Percentiles rank a stretch among this genome's conserved stretches.
Conservation (phyloP, 768 basidiomycete species). For the Phanerochaete sordida region DNA sequence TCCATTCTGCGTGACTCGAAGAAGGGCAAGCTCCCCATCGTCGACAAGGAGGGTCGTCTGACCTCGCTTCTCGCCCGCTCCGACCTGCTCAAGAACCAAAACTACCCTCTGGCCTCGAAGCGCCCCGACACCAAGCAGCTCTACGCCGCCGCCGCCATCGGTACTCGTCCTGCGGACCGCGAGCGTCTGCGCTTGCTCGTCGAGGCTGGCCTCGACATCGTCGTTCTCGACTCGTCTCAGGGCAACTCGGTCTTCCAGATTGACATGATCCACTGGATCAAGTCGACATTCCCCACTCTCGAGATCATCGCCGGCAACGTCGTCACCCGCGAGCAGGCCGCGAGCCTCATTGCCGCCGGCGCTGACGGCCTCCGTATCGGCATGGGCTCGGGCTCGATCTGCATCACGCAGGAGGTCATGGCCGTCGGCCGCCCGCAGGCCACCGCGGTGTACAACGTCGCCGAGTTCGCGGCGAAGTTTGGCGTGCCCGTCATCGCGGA, state of each 20-base stretch:
- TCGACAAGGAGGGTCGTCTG: conserved; percentile 63
- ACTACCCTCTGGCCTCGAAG: conserved; percentile 93
- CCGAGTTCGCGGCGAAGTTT: conserved; percentile 90
- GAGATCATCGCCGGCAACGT: conserved; percentile 98
- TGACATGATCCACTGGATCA: conserved; percentile 95
- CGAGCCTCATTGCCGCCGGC: conserved; percentile 87
- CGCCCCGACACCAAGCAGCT: conserved; percentile 90
- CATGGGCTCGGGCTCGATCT: conserved; percentile 98
- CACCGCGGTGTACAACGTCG: conserved; percentile 94
- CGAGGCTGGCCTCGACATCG: conserved; percentile 93
- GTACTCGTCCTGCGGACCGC: conserved; percentile 85
- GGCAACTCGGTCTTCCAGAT: conserved; percentile 93
- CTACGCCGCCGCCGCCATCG: conserved; percentile 93
- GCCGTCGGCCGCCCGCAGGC: conserved; percentile 98
- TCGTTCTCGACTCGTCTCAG: conserved; percentile 93
- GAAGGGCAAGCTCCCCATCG: conserved; percentile 94
- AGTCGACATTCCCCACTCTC: conserved; percentile 75
- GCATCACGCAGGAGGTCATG: conserved; percentile 99
- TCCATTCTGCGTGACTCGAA: conserved; percentile 92
- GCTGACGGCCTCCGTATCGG: conserved; percentile 95
- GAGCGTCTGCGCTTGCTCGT: conserved; percentile 83
- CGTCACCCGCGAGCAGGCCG: conserved; percentile 96
- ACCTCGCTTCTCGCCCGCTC: conserved; percentile 90
- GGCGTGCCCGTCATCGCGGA: conserved; percentile 97
- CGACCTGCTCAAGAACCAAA: conserved; percentile 96